Evolutionary conservation across 1,139 yeast species (phyloP).

Genomic region (Eremothecium sinecaudum): DNA sequence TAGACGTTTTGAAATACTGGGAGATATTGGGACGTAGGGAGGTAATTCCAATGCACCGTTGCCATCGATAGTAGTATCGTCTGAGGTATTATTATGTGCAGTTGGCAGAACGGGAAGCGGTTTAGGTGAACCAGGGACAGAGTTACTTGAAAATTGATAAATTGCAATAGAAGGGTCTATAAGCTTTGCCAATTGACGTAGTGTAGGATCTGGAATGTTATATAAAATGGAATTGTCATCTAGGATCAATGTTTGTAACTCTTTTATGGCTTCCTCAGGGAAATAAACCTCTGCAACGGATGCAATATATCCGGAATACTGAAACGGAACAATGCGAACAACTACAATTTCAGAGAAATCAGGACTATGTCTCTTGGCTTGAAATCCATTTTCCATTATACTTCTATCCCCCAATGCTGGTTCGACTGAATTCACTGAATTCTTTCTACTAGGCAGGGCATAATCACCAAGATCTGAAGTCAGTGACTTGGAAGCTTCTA

Average conservation of each 20-base stretch:
- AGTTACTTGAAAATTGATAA: no score
- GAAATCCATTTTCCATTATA: no score
- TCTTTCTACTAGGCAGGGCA: no score
- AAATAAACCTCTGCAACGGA: constrained; percentile 71
- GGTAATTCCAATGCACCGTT: background rate
- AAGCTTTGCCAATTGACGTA: constrained; percentile 41
- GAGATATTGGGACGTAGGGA: background rate
- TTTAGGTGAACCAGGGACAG: no score
- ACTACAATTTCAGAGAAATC: no score
- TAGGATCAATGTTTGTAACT: constrained; percentile 38
- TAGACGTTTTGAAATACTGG: constrained; percentile 3
- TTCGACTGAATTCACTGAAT: no score
- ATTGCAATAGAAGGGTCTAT: constrained; percentile 57
- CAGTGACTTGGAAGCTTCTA: no score
- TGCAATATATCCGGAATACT: constrained; percentile 38
- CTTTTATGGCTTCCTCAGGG: constrained; percentile 39
- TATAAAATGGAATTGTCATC: constrained; percentile 41
- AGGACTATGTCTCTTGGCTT: no score
- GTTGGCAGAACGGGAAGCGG: no score
- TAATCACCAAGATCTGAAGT: no score
- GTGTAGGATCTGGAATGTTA: constrained; percentile 41
- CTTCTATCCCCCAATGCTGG: no score
- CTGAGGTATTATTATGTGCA: no score
- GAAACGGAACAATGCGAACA: background rate
- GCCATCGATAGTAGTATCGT: constrained; percentile 1